Evolutionary conservation across 352 stramenopile genomes (phyloP).

Genomic region (Phytophthora sp.): DNA sequence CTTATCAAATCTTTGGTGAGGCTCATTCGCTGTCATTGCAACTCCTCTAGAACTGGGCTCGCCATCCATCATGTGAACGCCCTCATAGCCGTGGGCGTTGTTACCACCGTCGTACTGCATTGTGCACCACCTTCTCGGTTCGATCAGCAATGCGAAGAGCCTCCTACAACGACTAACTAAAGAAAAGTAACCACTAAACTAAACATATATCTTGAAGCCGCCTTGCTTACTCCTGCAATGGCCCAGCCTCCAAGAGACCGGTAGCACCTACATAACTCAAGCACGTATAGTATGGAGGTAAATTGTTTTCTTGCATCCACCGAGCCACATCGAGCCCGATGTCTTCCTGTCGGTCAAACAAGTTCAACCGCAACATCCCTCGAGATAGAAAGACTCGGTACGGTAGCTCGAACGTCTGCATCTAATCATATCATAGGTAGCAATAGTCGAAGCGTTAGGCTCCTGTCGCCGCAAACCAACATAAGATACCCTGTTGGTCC

Average conservation of each 20-base stretch:
- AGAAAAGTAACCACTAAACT: slow-evolving; percentile 24
- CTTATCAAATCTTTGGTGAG: slow-evolving; percentile 7
- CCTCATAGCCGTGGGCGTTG: slow-evolving; percentile 23
- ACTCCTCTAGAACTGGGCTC: slow-evolving; percentile 14
- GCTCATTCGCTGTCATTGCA: not conserved
- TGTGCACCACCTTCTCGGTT: not conserved
- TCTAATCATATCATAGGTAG: slow-evolving; percentile 34
- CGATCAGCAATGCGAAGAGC: slow-evolving; percentile 7
- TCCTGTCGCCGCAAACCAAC: too few species aligned
- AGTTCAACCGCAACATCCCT: slow-evolving; percentile 60
- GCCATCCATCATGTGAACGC: slow-evolving; percentile 7
- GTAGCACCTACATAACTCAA: slow-evolving; percentile 73
- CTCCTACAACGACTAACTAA: not conserved
- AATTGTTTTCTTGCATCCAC: slow-evolving; percentile 57
- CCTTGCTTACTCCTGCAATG: slow-evolving; percentile 2
- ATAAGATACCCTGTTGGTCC: too few species aligned
- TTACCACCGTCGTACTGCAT: slow-evolving; percentile 43
- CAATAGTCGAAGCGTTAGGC: too few species aligned
- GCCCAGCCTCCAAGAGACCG: slow-evolving; percentile 30
- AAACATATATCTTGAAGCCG: slow-evolving; percentile 23
- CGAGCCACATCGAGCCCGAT: slow-evolving; percentile 54
- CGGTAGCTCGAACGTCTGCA: slow-evolving; percentile 65
- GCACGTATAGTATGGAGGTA: slow-evolving; percentile 75
- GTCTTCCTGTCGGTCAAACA: slow-evolving; percentile 63
- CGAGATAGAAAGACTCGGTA: slow-evolving; percentile 49